Evolutionary conservation across 495 filamentous ascomycete genomes (phyloP), one percentile per base, ranked within the genome.

Genomic region (Xylaria sp.): DNA sequence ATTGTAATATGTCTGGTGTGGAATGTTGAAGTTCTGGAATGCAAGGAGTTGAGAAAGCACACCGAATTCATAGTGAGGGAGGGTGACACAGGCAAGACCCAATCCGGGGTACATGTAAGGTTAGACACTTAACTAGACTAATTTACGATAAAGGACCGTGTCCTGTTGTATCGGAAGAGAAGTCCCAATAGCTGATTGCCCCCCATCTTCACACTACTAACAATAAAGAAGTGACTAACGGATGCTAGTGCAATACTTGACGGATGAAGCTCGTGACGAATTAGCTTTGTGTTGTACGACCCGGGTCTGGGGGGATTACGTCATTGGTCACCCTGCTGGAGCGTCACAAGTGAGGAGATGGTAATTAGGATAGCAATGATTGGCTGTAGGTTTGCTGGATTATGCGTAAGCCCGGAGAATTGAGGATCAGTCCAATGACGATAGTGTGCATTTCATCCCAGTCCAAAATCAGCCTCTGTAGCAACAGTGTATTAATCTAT

Each of bases 81-180:
- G 21, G 37, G 59, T 33, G 21, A 43, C 59, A 59, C 37, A 62
- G 21, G 35, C 26, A 62, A 26, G 35, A 62, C 59, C 57, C 9
- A 59, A 59, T 59, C 57, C 57, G 57, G 57, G 31, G 33, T 8
- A 37, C 3, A 8, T 3, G 4, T 59, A 37, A 59, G 31, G 57
- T n/a, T 37, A 59, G 57, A 37, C 55, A 37, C 55, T 35, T n/a
- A 17, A 59, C 29, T 40, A 35, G 3, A 19, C 26, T 1, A 35
- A 26, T n/a, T 17, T 12, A 29, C 35, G n/a, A 43, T 21, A 61
- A 46, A 29, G 26, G 2, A 33, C 61, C n/a, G n/a, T 33, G 24
- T 64, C 41, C 19, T 19, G 29, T 7, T 11, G 12, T 64, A 64
- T 48, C 61, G n/a, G 7, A 35, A 64, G 9, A 21, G 37, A 46